These are phyloP conservation scores for Aphanocladium album DNA, from an alignment of 2,329 filamentous ascomycete genomes.

Conservation along the genomic window DNA sequence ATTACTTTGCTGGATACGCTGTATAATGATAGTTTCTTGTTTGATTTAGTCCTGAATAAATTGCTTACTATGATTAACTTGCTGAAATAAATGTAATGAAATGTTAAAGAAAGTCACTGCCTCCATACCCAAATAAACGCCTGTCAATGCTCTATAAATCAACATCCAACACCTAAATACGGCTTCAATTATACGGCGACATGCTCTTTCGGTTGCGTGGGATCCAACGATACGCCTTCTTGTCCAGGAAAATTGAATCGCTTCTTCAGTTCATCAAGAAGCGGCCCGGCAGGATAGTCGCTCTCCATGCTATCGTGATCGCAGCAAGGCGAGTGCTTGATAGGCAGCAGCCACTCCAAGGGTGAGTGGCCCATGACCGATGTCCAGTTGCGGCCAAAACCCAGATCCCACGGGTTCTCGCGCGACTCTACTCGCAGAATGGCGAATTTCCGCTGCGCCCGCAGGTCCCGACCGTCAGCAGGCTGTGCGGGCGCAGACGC, in stretches of 20 bases:
- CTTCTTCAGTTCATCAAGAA: conserved; percentile 51
- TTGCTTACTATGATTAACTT: no score
- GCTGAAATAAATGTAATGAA: no score
- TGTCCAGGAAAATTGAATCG: conserved; percentile 30
- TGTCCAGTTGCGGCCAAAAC: conserved; percentile 64
- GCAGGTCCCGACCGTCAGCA: conserved; percentile 32
- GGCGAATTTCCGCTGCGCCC: conserved; percentile 65
- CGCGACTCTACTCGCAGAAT: conserved; percentile 68
- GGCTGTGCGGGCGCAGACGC: not conserved
- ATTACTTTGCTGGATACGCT: no score
- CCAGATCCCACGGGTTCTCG: conserved; percentile 83
- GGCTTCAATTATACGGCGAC: not conserved
- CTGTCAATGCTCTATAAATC: not conserved
- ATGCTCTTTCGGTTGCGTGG: not conserved
- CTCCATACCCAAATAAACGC: not conserved
- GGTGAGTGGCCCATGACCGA: conserved; percentile 70
- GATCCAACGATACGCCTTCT: not conserved
- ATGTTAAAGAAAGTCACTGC: no score
- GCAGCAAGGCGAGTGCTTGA: conserved; percentile 68
- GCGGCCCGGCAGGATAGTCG: conserved; percentile 62
- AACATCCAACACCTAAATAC: not conserved
- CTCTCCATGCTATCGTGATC: conserved; percentile 61
- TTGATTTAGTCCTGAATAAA: no score
- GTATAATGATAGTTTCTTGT: no score
- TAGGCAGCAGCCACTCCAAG: conserved; percentile 75